These are phyloP conservation scores for Trichosporon ovoides DNA, from an alignment of 1,284 basidiomycete species.

Conservation along the genomic window DNA sequence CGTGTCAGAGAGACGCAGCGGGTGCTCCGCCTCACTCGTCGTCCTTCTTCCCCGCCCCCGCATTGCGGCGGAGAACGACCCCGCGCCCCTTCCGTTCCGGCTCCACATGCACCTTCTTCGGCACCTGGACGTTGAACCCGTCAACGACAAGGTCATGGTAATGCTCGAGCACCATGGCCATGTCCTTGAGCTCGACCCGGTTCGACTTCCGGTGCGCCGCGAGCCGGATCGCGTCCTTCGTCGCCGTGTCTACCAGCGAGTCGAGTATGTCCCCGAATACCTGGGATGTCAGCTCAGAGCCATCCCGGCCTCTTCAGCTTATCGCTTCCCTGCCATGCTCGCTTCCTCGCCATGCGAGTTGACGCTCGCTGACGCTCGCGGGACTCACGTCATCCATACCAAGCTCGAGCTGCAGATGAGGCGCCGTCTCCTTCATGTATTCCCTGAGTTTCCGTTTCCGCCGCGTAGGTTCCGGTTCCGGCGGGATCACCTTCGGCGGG, in stretches of 20 bases:
- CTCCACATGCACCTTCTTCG: slow-evolving; percentile 30
- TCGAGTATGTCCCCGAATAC: slow-evolving; percentile 35
- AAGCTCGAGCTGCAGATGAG: slow-evolving; percentile 35
- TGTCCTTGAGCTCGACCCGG: slow-evolving; percentile 40
- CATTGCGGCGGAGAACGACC: background rate
- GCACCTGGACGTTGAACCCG: slow-evolving; percentile 35
- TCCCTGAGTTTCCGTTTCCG: slow-evolving; percentile 38
- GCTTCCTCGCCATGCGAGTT: no score
- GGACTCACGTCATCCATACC: slow-evolving; percentile 35
- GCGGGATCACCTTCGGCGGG: slow-evolving; percentile 12
- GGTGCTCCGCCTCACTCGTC: no score
- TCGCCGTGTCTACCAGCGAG: slow-evolving; percentile 27
- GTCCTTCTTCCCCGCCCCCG: background rate
- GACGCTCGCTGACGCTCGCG: background rate
- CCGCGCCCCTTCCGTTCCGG: slow-evolving; percentile 13
- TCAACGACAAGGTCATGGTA: slow-evolving; percentile 33
- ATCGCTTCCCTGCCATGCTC: no score
- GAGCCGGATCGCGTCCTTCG: slow-evolving; percentile 30
- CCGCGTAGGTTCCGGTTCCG: slow-evolving; percentile 29
- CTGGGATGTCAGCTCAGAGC: no score
- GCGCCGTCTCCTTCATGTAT: slow-evolving; percentile 30
- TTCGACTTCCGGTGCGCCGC: slow-evolving; percentile 35
- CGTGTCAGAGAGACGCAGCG: no score
- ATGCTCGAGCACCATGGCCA: slow-evolving; percentile 34
- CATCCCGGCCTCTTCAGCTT: no score